phyloP scores from a whole-genome alignment of 2,329 filamentous ascomycete genomes.

The Trichoderma arundinaceum region DNA sequence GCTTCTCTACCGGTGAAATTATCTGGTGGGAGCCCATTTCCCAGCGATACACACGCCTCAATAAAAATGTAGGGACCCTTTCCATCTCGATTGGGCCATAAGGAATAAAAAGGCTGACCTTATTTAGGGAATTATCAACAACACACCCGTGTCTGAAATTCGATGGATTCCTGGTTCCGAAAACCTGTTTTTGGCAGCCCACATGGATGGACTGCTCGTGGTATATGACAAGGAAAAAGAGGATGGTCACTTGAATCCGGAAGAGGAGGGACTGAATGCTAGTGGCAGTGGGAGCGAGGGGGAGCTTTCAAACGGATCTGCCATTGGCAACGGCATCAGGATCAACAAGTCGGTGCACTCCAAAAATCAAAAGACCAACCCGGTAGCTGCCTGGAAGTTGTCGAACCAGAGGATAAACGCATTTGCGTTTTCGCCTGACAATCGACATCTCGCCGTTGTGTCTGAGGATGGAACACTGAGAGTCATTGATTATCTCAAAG shows the following conservation, averaged over 20 bases:
- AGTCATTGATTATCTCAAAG: slow-evolving; percentile 89
- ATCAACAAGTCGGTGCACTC: slow-evolving; percentile 93
- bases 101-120: neutral
- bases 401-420: slow-evolving; percentile 90
- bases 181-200: slow-evolving; percentile 87
- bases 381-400: slow-evolving; percentile 89
- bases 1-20: slow-evolving; percentile 94
- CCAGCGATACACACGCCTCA: slow-evolving; percentile 92
- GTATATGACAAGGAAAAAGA: slow-evolving; percentile 99
- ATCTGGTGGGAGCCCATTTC: slow-evolving; percentile 99
- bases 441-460: slow-evolving; percentile 83
- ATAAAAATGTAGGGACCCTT: slow-evolving; percentile 75
- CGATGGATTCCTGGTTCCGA: slow-evolving; percentile 95
- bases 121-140: slow-evolving; percentile 78
- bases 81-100: neutral
- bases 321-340: slow-evolving; percentile 60
- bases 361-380: slow-evolving; percentile 90
- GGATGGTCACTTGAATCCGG: slow-evolving; percentile 77
- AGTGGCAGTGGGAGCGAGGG: slow-evolving; percentile 70
- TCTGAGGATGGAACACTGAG: slow-evolving; percentile 89
- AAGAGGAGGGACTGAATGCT: slow-evolving; percentile 67
- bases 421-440: slow-evolving; percentile 91
- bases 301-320: slow-evolving; percentile 43
- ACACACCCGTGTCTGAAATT: slow-evolving; percentile 83
- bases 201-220: slow-evolving; percentile 87